phyloP scores from a whole-genome alignment of 176 grass and related monocot genomes.

The Puccinellia tenuiflora region DNA sequence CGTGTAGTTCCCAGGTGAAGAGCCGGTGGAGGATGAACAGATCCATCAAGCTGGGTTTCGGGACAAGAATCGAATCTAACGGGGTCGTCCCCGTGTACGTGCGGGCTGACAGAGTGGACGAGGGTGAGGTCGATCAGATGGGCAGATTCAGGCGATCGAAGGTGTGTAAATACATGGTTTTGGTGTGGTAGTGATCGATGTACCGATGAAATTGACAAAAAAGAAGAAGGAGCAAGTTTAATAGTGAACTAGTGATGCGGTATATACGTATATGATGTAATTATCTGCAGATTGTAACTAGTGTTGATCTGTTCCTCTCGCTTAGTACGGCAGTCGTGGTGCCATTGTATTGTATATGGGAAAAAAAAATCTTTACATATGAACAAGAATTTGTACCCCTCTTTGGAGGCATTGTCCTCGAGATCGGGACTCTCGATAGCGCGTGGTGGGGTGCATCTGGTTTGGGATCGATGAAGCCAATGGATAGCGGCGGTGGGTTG shows the following conservation, averaged over 20 bases:
- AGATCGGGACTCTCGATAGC: no score
- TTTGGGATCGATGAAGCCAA: no score
- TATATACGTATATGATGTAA: constrained; percentile 33
- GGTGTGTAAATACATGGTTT: constrained; percentile 46
- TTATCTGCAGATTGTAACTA: constrained; percentile 28
- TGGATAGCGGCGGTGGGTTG: no score
- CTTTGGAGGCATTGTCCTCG: no score
- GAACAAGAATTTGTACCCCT: not conserved
- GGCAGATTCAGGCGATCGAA: not conserved
- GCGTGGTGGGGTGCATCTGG: no score
- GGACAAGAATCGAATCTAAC: not conserved
- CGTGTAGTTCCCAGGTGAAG: constrained; percentile 15
- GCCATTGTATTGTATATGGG: constrained; percentile 27
- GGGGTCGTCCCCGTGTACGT: no score
- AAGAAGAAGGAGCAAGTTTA: not conserved
- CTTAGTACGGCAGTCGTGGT: not conserved
- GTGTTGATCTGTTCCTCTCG: not conserved
- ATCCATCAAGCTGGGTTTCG: constrained; percentile 5
- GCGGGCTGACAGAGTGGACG: constrained; percentile 18
- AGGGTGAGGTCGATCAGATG: not conserved
- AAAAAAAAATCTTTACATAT: not conserved
- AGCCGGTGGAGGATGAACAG: constrained; percentile 20
- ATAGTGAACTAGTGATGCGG: not conserved
- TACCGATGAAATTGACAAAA: constrained; percentile 7
- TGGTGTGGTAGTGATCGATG: constrained; percentile 15